phyloP scores from a whole-genome alignment of 306 rosid species.

The Vigna hirtella region DNA sequence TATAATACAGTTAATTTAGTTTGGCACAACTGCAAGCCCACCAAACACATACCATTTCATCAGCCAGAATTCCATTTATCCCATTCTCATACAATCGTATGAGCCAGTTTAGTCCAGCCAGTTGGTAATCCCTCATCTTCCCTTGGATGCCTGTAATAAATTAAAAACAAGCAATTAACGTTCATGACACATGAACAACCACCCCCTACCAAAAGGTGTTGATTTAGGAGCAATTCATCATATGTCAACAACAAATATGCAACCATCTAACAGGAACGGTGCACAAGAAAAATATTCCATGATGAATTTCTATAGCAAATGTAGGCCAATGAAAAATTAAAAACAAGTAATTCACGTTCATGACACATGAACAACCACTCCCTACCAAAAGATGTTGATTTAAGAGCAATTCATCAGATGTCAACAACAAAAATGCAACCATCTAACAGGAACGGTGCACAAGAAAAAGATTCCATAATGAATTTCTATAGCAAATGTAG shows the following conservation, averaged over 20 bases:
- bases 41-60: conserved; percentile 82
- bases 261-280: background rate
- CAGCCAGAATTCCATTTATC: conserved; percentile 97
- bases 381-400: background rate
- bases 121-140: conserved; percentile 97
- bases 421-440: background rate
- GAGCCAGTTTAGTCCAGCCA: conserved; percentile 97
- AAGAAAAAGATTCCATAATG: background rate
- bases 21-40: conserved; percentile 24
- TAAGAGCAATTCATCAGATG: background rate
- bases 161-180: conserved; percentile 25
- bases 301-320: conserved; percentile 1
- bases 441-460: background rate
- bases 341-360: conserved; percentile 24
- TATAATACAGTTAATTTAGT: conserved; percentile 27
- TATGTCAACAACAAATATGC: background rate
- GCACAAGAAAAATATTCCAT: background rate
- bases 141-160: conserved; percentile 82
- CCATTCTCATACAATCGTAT: conserved; percentile 96
- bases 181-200: conserved; percentile 19
- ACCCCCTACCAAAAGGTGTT: background rate
- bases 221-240: conserved; percentile 1
- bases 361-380: conserved; percentile 2
- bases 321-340: background rate
- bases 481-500: background rate